Evolutionary conservation across 2,329 filamentous ascomycete genomes (phyloP), one percentile per base, ranked within the genome.

Genomic region (Pseudogymnoascus sp.): DNA sequence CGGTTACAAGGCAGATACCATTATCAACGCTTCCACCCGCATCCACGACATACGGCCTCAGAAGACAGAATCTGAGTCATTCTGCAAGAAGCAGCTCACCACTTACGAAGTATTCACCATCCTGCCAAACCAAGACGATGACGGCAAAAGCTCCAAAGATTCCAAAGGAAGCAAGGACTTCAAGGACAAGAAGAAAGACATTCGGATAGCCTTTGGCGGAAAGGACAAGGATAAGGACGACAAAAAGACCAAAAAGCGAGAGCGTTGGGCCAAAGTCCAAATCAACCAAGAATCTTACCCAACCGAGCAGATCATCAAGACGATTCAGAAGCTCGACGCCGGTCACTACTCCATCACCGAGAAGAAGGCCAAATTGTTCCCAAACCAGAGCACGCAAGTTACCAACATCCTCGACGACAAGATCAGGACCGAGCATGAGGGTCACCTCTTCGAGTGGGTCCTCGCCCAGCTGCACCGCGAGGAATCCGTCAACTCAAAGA

Each of bases 321-420:
- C 67, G 36, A 65, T 72, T 42, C 68, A 68, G 59, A 69, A 64
- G 61, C 64, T 71, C 15, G 67, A 65, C 36, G 64, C 69, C n/a
- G 36, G 55, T 1, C 65, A 60, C 25, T 62, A 64, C 18, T 64
- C 68, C 3, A 65, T 72, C 29, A 55, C 66, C 10, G 68, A 73
- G 7, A 70, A 71, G 61, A 72, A 68, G 61, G 62, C 58, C 4
- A 64, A 62, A 2, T 64, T 73, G 13, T 64, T 39, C n/a, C 65
- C 63, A 25, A 65, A 61, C 39, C 70, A 71, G 58, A 66, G 69
- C 55, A 55, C 59, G 2, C 72, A 73, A 60, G 66, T 73, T 29
- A 67, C 67, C 15, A 64, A 59, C 7, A 58, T 72, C 3, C 37
- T 73, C 39, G 71, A 72, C 40, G 62, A 64, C 2, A 64, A 71